Evolutionary conservation across 2,329 filamentous ascomycete species (phyloP), one percentile per base, ranked within the genome.

Genomic region (Penicillium brasilianum): DNA sequence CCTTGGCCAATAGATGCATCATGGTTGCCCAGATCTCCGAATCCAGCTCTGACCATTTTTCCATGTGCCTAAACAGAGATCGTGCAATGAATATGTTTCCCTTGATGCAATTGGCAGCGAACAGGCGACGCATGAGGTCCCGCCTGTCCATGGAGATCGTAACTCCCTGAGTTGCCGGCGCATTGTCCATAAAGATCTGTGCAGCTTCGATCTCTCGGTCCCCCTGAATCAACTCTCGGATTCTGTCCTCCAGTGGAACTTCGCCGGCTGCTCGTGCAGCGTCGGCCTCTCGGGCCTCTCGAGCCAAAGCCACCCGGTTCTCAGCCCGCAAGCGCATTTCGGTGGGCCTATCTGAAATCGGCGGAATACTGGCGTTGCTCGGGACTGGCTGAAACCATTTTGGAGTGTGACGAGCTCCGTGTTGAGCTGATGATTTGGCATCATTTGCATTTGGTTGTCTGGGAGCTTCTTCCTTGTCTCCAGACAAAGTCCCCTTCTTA

Each of bases 31-130:
- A 80, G 64, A 78, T 71, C 14, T 67, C 61, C 9, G 63, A 65
- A 14, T 74, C 72, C 7, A 79, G 61, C 18, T 67, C 61, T 44
- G 73, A 69, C 49, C 77, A 63, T 20, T 66, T 64, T 51, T 77
- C 72, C 54, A 79, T 59, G 20, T 73, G 72, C 20, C 72, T 58
- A 53, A 78, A 80, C 2, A 79, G 48, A 51, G 66, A 72, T 32
- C 74, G 66, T n/a, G 78, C 78, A 11, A 78, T 68, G 53, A 74
- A 77, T 1, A 77, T 68, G 48, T 79, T 79, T 6, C 72, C 72
- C 41, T 72, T 69, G 44, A 68, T 69, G 63, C 78, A 75, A 56
- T 78, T 80, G 14, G 67, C 63, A 34, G 71, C 73, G 58, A 79
- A 78, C 6, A 75, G 54, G 16, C 69, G 58, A 36, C 71, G 60